Evolutionary conservation across 768 basidiomycete species (phyloP).

Genomic region (Dacryopinax primogenitus): DNA sequence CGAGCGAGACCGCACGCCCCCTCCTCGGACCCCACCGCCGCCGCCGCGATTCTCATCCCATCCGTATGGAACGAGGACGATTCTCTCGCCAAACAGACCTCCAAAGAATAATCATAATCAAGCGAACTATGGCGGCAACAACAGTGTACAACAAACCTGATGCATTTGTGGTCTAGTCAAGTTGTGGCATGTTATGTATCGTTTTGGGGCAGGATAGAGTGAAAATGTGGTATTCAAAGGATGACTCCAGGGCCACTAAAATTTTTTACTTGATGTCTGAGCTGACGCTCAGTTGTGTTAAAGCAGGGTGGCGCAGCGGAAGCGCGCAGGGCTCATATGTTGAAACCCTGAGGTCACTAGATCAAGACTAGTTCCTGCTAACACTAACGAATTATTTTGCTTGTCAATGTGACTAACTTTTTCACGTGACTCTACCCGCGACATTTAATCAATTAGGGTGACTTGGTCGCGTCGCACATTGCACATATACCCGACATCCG

Average conservation of each 20-base stretch:
- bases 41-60: background rate
- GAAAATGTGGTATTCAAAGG: too few species aligned
- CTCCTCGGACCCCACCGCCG: conserved; percentile 4
- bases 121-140: background rate
- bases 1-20: background rate
- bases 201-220: background rate
- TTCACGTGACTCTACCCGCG: background rate
- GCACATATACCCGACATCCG: background rate
- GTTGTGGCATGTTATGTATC: background rate
- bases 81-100: background rate
- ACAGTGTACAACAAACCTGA: background rate
- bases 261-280: too few species aligned
- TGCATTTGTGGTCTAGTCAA: background rate
- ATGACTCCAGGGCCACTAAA: too few species aligned
- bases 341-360: conserved; percentile 8
- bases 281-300: too few species aligned
- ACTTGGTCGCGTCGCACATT: background rate
- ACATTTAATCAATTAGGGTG: background rate
- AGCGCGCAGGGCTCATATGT: conserved; percentile 7
- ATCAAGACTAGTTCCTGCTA: conserved; percentile 10
- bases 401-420: background rate
- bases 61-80: background rate
- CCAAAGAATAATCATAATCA: background rate
- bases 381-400: background rate
- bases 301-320: conserved; percentile 9